Percentiles rank a stretch among this genome's conserved stretches.
phyloP scores from a whole-genome alignment of 2,329 filamentous ascomycete genomes.

The Emergomyces orientalis region DNA sequence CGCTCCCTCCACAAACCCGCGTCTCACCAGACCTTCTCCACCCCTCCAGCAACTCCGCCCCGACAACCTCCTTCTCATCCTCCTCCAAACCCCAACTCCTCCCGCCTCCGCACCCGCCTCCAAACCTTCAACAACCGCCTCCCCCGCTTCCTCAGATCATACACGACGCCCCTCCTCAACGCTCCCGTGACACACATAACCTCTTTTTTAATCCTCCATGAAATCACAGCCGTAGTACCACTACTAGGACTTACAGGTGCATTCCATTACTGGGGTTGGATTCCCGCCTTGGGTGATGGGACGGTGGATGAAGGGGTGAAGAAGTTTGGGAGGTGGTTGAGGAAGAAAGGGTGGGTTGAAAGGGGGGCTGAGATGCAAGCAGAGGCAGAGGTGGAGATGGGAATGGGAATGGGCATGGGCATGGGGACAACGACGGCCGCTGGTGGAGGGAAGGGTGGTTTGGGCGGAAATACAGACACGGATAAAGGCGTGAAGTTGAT shows the following conservation, averaged over 20 bases:
- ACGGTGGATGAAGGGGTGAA: conserved; percentile 53
- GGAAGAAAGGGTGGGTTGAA: conserved; percentile 68
- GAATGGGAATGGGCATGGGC: conserved; percentile 16
- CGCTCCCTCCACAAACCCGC: not conserved
- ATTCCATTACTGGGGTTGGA: conserved; percentile 72
- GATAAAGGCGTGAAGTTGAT: conserved; percentile 44
- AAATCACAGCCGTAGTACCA: conserved; percentile 78
- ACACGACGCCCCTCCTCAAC: conserved; percentile 59
- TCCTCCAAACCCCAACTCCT: not conserved
- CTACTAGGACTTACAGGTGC: conserved; percentile 62
- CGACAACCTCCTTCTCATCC: not conserved
- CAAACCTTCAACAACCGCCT: conserved; percentile 40
- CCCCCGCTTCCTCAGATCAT: conserved; percentile 58
- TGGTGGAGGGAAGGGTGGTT: conserved; percentile 17
- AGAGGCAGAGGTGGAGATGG: conserved; percentile 30
- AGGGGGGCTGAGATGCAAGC: conserved; percentile 37
- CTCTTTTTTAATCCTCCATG: conserved; percentile 83
- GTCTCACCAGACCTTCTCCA: not conserved
- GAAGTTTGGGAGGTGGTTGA: conserved; percentile 68
- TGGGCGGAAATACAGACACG: not conserved
- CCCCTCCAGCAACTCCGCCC: not conserved
- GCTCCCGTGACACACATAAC: conserved; percentile 76
- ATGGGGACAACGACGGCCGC: conserved; percentile 17
- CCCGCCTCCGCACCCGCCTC: conserved; percentile 22
- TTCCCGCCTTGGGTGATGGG: conserved; percentile 46